A percentile compares a stretch with the other conserved stretches of the same genome.
Conservation (phyloP, 1,284 basidiomycete species). For the Puccinia coronata region DNA sequence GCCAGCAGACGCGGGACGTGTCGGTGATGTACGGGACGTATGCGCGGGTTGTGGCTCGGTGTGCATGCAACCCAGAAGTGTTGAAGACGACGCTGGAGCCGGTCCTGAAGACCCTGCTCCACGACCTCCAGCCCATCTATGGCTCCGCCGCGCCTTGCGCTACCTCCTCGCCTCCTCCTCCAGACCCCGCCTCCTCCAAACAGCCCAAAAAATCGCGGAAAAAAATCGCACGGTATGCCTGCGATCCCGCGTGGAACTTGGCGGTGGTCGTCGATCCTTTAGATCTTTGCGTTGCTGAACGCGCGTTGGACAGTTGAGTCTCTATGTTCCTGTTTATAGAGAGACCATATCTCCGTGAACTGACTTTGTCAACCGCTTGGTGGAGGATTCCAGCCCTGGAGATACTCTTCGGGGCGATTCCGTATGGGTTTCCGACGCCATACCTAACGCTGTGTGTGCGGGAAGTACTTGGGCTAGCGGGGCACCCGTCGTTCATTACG, state of each 20-base stretch:
- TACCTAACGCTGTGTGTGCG: constrained; percentile 12
- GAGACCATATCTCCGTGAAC: neutral
- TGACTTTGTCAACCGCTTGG: neutral
- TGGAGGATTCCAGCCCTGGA: constrained; percentile 14
- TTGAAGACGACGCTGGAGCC: constrained; percentile 12
- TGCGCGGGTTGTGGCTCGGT: constrained; percentile 9
- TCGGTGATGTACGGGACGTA: constrained; percentile 33
- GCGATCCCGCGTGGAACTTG: constrained; percentile 1
- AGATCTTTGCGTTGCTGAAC: constrained; percentile 6
- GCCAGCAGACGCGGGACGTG: neutral
- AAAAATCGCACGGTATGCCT: neutral
- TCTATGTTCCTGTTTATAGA: neutral
- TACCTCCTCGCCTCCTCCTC: neutral
- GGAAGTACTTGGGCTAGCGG: neutral
- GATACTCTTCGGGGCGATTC: constrained; percentile 16
- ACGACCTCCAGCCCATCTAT: constrained; percentile 18
- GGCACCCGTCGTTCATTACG: constrained; percentile 16
- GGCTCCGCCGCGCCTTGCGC: neutral
- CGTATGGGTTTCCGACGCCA: constrained; percentile 19
- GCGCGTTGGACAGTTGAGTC: constrained; percentile 27
- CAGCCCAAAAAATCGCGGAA: constrained; percentile 24
- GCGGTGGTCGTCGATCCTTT: constrained; percentile 6
- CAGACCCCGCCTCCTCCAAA: neutral
- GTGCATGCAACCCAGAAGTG: constrained; percentile 16
- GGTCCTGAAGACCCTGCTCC: constrained; percentile 4